Base-by-base conservation (phyloP, 805 yeast species). In the Lipomyces kockii region DNA sequence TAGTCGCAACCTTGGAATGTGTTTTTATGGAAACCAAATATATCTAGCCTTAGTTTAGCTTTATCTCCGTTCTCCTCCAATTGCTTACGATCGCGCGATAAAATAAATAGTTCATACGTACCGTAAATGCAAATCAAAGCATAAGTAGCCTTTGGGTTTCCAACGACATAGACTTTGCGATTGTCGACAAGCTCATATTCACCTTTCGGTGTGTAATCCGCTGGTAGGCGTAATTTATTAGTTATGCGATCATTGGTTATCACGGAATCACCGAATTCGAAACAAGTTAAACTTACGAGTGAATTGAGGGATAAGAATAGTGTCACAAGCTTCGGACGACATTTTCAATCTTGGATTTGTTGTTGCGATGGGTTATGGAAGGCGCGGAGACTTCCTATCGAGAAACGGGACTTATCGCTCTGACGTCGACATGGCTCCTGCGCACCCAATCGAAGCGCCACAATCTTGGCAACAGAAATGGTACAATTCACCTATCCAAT, bases 1-100 rank as follows among this genome's bases (percentile, higher is more conserved):
- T 55, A 65, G 52, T 71, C 73, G 39, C 66, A 62, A 25, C 73
- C 72, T 27, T 66, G 68, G 60, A 61, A 65, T 17, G 70, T 66
- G 58, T 71, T 67, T 35, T 51, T 49, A 56, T 66, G 70, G 20
- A 64, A 43, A 14, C 73, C 73, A 29, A 69, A 71, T 27, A 71
- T 29, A 51, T 71, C 70, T 62, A 20, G 51, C 2, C 20, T 5
- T 9, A 2, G 60, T 12, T 29, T 25, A 39, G 32, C 29, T n/a
- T 29, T 14, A 29, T 29, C 39, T 25, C 32, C 20, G 43, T 55
- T 54, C 32, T 43, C 22, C 22, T 43, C 49, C 8, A 43, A 17
- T 5, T n/a, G 22, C 22, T 17, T 25, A 43, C 20, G 25, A n/a
- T 58, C 17, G 25, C 12, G 29, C 11, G 35, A 58, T n/a, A 12